phyloP scores from a whole-genome alignment of 1,139 yeast genomes.

The Pichia sp. region DNA sequence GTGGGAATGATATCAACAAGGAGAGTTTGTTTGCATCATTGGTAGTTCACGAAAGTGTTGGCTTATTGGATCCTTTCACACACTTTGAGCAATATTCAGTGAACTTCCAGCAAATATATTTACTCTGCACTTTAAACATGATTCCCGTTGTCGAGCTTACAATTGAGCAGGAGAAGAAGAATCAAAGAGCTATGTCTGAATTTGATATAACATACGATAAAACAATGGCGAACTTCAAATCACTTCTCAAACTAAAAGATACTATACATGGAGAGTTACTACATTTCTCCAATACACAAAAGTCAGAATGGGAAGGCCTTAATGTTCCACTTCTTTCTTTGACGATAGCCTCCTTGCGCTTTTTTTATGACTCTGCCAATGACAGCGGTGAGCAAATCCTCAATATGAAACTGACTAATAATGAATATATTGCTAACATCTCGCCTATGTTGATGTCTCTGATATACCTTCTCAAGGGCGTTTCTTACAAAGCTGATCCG shows the following conservation, averaged over 20 bases:
- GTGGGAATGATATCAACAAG: neutral
- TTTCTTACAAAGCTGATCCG: constrained; percentile 10
- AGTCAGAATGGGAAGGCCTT: too few relatives aligned
- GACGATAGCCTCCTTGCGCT: too few relatives aligned
- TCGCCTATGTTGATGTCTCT: constrained; percentile 22
- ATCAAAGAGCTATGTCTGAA: constrained; percentile 13
- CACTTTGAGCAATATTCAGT: neutral
- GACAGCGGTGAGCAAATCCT: too few relatives aligned
- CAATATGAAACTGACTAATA: too few relatives aligned
- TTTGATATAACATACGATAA: constrained; percentile 16
- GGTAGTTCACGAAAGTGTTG: constrained; percentile 15
- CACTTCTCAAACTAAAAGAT: constrained; percentile 15
- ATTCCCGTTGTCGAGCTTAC: constrained; percentile 16
- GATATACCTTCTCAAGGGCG: constrained; percentile 18
- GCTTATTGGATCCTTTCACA: neutral
- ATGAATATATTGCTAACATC: neutral
- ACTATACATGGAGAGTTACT: constrained; percentile 1
- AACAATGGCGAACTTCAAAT: constrained; percentile 16
- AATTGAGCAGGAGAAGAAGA: constrained; percentile 7
- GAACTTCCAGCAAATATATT: constrained; percentile 17
- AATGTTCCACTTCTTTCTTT: too few relatives aligned
- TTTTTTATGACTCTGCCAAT: too few relatives aligned
- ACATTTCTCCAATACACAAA: neutral
- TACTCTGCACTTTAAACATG: constrained; percentile 19
- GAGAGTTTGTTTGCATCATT: neutral